Evolutionary conservation across 2,329 filamentous ascomycete species (phyloP).

Genomic region (Arthroderma sp.): DNA sequence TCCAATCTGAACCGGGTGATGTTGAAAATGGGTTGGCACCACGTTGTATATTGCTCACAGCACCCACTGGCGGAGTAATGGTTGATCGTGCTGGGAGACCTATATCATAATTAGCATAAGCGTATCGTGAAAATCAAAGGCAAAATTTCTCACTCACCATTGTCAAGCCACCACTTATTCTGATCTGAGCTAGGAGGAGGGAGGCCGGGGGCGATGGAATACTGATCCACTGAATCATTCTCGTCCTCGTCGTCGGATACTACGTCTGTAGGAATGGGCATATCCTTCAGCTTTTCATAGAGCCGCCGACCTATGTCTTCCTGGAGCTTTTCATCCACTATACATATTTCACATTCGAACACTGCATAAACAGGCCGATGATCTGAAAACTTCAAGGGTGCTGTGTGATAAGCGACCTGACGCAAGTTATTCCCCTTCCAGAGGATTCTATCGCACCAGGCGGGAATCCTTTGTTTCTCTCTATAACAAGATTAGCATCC

Average conservation of each 20-base stretch:
- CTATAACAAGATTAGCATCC: conserved; percentile 35
- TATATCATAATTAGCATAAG: conserved; percentile 20
- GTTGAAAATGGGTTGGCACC: conserved; percentile 70
- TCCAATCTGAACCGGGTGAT: conserved; percentile 73
- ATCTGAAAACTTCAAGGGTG: conserved; percentile 79
- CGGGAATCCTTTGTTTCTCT: conserved; percentile 87
- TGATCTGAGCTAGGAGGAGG: conserved; percentile 51
- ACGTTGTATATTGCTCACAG: conserved; percentile 59
- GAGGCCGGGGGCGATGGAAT: conserved; percentile 67
- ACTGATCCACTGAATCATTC: conserved; percentile 65
- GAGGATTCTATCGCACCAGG: conserved; percentile 91
- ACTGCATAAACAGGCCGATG: conserved; percentile 89
- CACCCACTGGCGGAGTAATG: conserved; percentile 52
- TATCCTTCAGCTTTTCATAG: conserved; percentile 56
- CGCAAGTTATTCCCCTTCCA: conserved; percentile 73
- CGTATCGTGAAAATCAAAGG: background rate
- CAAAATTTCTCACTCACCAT: conserved; percentile 33
- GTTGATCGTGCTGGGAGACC: conserved; percentile 63
- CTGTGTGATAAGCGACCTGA: conserved; percentile 71
- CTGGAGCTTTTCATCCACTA: conserved; percentile 63
- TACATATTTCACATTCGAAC: conserved; percentile 71
- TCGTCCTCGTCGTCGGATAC: conserved; percentile 19
- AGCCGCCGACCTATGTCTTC: conserved; percentile 61
- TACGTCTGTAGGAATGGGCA: conserved; percentile 12
- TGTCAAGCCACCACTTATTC: conserved; percentile 54